phyloP scores from a whole-genome alignment of 352 stramenopile species.

The Globisporangium carolinianum region DNA sequence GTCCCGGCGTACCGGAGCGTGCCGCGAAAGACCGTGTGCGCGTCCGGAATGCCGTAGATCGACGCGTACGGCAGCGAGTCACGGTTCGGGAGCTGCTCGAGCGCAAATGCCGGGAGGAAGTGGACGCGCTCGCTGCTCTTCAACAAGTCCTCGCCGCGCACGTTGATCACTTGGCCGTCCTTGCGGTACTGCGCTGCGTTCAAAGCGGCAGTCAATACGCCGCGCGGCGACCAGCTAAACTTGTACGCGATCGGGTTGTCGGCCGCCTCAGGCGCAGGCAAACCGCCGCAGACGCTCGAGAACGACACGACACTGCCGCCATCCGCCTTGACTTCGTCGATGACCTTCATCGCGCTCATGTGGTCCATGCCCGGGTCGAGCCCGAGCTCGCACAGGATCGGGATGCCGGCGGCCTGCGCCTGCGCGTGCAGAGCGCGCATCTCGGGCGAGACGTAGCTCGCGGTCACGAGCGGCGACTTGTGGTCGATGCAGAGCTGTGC shows the following conservation, averaged over 20 bases:
- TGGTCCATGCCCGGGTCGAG: constrained; percentile 96
- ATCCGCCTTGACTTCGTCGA: constrained; percentile 90
- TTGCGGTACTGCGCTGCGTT: constrained; percentile 89
- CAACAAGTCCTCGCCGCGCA: constrained; percentile 85
- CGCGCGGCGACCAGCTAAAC: constrained; percentile 95
- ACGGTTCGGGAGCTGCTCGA: constrained; percentile 95
- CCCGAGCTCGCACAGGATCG: constrained; percentile 94
- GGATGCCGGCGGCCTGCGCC: constrained; percentile 72
- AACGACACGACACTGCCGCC: constrained; percentile 89
- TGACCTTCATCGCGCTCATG: constrained; percentile 96
- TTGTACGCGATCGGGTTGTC: constrained; percentile 97
- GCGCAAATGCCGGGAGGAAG: constrained; percentile 87
- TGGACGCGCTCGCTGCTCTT: constrained; percentile 75
- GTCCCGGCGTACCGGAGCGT: constrained; percentile 93
- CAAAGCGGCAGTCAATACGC: constrained; percentile 89
- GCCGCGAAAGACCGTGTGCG: constrained; percentile 89
- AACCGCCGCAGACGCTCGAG: constrained; percentile 92
- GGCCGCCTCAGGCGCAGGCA: constrained; percentile 91
- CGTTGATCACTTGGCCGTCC: constrained; percentile 77
- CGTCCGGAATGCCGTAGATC: constrained; percentile 93
- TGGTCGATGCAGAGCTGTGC: constrained; percentile 86
- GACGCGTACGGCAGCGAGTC: constrained; percentile 90
- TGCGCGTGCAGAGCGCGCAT: constrained; percentile 84
- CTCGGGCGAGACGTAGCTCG: constrained; percentile 93
- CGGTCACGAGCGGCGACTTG: constrained; percentile 89